phyloP scores from a whole-genome alignment of 306 rosid species.

The Cucumis cinereus region DNA sequence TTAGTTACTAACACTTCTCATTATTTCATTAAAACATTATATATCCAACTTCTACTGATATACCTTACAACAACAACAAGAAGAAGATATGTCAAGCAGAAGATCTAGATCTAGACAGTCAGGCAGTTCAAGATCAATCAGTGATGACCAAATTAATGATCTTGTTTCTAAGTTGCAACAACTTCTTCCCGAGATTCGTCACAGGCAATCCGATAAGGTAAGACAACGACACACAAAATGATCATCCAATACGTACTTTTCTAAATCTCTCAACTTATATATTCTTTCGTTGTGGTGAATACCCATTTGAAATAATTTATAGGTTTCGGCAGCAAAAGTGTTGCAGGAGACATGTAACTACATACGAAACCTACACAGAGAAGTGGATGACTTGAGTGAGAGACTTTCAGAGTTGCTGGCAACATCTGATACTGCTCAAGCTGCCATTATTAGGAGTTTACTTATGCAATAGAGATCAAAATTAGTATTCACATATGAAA shows the following conservation, averaged over 20 bases:
- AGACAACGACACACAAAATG: too few relatives aligned
- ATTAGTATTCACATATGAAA: too few relatives aligned
- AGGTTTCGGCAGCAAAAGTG: slow-evolving; percentile 66
- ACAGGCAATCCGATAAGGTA: slow-evolving; percentile 74
- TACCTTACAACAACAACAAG: too few relatives aligned
- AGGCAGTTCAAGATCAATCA: slow-evolving; percentile 49
- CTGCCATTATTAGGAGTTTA: slow-evolving; percentile 75
- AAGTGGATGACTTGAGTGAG: slow-evolving; percentile 84
- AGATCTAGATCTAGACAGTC: slow-evolving; percentile 35
- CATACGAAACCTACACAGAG: slow-evolving; percentile 68
- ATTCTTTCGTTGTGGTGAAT: too few relatives aligned
- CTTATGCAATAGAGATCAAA: slow-evolving; percentile 38
- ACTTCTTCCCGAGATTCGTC: slow-evolving; percentile 91
- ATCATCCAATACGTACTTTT: not conserved
- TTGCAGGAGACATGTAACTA: slow-evolving; percentile 88
- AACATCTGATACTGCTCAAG: slow-evolving; percentile 76
- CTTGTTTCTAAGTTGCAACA: slow-evolving; percentile 90
- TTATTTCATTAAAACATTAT: too few relatives aligned
- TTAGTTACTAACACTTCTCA: too few relatives aligned
- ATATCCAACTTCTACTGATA: too few relatives aligned
- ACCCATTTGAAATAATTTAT: not conserved
- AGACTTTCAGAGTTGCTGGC: slow-evolving; percentile 70
- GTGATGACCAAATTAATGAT: slow-evolving; percentile 92
- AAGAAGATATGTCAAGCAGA: slow-evolving; percentile 7
- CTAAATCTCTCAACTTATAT: not conserved